Conservation (phyloP, 75 land plant genomes). For the Picea glauca region DNA sequence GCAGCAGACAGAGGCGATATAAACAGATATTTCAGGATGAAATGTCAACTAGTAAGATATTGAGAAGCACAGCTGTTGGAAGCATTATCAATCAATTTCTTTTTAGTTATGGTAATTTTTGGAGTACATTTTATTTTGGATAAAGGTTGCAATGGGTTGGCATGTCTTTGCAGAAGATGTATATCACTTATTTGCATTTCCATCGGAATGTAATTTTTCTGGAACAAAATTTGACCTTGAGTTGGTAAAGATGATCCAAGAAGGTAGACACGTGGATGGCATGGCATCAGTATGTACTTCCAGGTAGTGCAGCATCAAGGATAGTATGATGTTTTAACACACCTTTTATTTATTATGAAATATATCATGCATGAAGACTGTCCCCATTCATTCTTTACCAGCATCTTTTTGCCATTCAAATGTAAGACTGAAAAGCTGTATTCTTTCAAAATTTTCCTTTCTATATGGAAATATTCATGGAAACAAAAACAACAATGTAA, state of each 20-base stretch:
- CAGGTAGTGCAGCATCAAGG: neutral
- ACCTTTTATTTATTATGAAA: neutral
- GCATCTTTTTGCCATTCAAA: neutral
- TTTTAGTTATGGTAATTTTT: neutral
- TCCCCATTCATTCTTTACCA: neutral
- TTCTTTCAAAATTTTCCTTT: neutral
- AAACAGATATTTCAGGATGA: slow-evolving; percentile 11
- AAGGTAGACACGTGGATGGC: slow-evolving; percentile 25
- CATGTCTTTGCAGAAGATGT: slow-evolving; percentile 36
- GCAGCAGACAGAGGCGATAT: slow-evolving; percentile 11
- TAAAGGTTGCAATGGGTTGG: neutral
- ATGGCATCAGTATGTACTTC: neutral
- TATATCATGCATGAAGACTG: neutral
- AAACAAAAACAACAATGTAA: too few species aligned
- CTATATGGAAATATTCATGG: neutral
- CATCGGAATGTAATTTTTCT: slow-evolving; percentile 97
- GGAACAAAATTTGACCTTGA: slow-evolving; percentile 68
- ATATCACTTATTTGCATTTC: slow-evolving; percentile 84
- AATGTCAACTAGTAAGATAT: slow-evolving; percentile 2
- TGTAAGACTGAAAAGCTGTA: neutral
- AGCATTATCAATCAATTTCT: neutral
- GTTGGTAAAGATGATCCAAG: slow-evolving; percentile 70
- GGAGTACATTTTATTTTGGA: neutral
- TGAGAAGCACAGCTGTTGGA: neutral
- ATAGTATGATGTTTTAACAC: neutral